phyloP scores from a whole-genome alignment of 169 alveolate genomes.

The Cryptosporidium ubiquitum region DNA sequence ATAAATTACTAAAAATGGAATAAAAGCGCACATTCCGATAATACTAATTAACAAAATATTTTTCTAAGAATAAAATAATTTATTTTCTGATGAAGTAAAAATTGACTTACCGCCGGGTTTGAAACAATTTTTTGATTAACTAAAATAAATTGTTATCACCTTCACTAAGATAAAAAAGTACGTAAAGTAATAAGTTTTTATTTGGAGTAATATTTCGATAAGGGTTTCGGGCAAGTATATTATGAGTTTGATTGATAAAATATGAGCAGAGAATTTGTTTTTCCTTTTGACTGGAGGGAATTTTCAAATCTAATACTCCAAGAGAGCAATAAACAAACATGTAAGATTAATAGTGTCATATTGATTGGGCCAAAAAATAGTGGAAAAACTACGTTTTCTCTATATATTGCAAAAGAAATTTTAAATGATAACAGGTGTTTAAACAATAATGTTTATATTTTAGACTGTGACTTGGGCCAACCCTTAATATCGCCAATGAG shows the following conservation, averaged over 20 bases:
- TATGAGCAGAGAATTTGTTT: background rate
- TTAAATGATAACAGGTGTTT: background rate
- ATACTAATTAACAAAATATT: background rate
- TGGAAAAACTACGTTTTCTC: slow-evolving; percentile 56
- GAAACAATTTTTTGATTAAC: no score
- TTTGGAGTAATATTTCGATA: background rate
- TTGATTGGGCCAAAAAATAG: slow-evolving; percentile 67
- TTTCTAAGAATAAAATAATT: background rate
- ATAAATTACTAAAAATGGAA: background rate
- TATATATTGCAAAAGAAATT: slow-evolving; percentile 11
- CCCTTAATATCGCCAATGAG: slow-evolving; percentile 47
- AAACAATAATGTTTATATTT: slow-evolving; percentile 1
- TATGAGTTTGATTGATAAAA: background rate
- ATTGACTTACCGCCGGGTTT: background rate
- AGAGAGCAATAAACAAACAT: background rate
- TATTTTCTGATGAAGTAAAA: background rate
- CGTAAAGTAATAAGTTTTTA: no score
- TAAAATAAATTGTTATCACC: no score
- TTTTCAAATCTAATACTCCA: slow-evolving; percentile 7
- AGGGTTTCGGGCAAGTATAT: background rate
- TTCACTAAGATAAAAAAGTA: no score
- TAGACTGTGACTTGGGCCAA: slow-evolving; percentile 71
- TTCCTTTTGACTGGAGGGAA: slow-evolving; percentile 30
- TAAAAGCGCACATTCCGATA: background rate
- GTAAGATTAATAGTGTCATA: background rate